Evolutionary conservation across 352 stramenopile species (phyloP).

Genomic region (Bremia lactucae): DNA sequence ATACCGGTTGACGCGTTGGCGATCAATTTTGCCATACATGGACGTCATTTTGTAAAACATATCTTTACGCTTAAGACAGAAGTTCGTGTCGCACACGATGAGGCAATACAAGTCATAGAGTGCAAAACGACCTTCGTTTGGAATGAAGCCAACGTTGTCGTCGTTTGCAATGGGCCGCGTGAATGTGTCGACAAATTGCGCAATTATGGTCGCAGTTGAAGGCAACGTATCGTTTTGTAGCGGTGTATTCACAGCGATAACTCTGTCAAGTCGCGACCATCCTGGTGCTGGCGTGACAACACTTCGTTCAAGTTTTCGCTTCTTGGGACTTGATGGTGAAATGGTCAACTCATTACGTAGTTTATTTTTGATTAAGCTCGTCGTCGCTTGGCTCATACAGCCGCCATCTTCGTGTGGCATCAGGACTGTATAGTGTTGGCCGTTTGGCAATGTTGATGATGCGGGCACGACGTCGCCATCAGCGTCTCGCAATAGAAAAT

Average conservation of each 20-base stretch:
- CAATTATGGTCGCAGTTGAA: constrained; percentile 26
- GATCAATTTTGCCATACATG: constrained; percentile 41
- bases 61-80: constrained; percentile 34
- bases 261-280: neutral
- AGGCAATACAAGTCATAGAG: constrained; percentile 36
- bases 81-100: constrained; percentile 22
- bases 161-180: constrained; percentile 41
- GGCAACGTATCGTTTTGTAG: neutral
- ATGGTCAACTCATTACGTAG: constrained; percentile 1
- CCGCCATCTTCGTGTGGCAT: constrained; percentile 4
- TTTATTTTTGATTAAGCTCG: neutral
- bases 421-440: constrained; percentile 25
- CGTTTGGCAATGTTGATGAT: constrained; percentile 21
- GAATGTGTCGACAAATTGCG: constrained; percentile 38
- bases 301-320: constrained; percentile 4
- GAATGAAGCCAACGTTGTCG: constrained; percentile 54
- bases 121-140: constrained; percentile 30
- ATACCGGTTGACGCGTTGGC: constrained; percentile 40
- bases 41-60: constrained; percentile 64
- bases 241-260: neutral
- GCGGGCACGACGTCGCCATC: constrained; percentile 40
- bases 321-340: constrained; percentile 9
- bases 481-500: constrained; percentile 34
- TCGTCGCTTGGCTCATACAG: neutral
- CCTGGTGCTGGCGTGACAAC: neutral